phyloP scores from a whole-genome alignment of 2,329 filamentous ascomycete species.

The Scleromitrula shiraiana region DNA sequence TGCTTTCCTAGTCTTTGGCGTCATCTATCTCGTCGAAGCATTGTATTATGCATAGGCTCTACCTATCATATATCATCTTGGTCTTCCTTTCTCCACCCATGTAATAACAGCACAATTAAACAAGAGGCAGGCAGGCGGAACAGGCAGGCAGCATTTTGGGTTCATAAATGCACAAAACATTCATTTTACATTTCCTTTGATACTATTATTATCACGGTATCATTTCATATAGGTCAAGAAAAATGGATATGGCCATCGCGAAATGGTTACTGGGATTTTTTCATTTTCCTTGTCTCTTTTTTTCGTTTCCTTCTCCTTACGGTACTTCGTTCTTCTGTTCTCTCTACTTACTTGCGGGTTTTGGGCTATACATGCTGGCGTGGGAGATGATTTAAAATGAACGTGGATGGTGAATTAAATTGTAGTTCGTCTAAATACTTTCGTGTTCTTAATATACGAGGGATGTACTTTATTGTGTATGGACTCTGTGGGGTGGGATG shows the following conservation, averaged over 20 bases:
- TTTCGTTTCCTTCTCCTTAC: neutral
- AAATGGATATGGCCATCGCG: too few relatives aligned
- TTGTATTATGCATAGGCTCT: slow-evolving; percentile 43
- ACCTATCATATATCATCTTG: neutral
- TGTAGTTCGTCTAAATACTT: neutral
- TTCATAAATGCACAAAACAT: neutral
- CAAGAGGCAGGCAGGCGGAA: too few relatives aligned
- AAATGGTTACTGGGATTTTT: too few relatives aligned
- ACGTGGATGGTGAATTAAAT: too few relatives aligned
- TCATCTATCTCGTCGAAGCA: slow-evolving; percentile 85
- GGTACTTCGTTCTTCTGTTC: neutral
- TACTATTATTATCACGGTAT: neutral
- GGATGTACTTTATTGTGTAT: neutral
- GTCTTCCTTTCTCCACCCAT: neutral
- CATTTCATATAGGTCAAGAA: neutral
- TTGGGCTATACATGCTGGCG: neutral
- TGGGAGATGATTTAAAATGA: too few relatives aligned
- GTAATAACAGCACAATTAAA: neutral
- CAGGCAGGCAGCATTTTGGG: neutral
- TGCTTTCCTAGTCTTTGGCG: slow-evolving; percentile 83
- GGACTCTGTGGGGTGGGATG: neutral
- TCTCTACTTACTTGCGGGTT: neutral
- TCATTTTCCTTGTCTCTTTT: neutral
- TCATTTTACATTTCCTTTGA: neutral
- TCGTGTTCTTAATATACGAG: slow-evolving; percentile 4